phyloP scores from a whole-genome alignment of 2,329 filamentous ascomycete species.

The Colletotrichum sp. region DNA sequence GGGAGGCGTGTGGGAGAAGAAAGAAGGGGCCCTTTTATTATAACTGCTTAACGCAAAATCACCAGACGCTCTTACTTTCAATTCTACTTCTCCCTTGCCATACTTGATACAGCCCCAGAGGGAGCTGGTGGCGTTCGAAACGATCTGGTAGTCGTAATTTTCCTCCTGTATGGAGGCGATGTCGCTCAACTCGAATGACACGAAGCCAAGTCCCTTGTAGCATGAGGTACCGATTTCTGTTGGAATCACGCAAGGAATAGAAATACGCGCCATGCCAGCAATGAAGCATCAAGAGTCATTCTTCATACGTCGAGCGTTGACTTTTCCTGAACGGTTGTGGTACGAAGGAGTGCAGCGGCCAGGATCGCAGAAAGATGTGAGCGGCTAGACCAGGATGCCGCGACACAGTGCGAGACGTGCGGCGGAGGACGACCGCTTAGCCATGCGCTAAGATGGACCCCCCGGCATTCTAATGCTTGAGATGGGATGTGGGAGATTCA shows the following conservation, averaged over 20 bases:
- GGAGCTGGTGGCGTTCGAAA: neutral
- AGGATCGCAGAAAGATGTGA: neutral
- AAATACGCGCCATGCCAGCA: neutral
- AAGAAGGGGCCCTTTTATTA: neutral
- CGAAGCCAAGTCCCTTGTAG: neutral
- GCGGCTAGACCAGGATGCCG: neutral
- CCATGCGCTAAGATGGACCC: neutral
- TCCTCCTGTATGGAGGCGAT: neutral
- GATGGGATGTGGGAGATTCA: neutral
- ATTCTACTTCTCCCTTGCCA: neutral
- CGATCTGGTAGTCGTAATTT: neutral
- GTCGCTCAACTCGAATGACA: neutral
- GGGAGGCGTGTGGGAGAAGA: neutral
- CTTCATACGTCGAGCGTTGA: neutral
- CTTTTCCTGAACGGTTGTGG: neutral
- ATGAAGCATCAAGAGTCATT: neutral
- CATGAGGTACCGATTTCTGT: neutral
- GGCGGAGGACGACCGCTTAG: neutral
- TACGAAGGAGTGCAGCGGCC: neutral
- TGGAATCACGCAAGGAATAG: neutral
- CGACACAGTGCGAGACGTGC: conserved; percentile 13
- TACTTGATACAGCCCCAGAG: neutral
- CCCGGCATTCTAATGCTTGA: neutral
- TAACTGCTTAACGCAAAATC: neutral
- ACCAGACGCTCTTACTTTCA: neutral